Evolutionary conservation across 2,329 filamentous ascomycete species (phyloP).

Genomic region (Ustulina deusta): DNA sequence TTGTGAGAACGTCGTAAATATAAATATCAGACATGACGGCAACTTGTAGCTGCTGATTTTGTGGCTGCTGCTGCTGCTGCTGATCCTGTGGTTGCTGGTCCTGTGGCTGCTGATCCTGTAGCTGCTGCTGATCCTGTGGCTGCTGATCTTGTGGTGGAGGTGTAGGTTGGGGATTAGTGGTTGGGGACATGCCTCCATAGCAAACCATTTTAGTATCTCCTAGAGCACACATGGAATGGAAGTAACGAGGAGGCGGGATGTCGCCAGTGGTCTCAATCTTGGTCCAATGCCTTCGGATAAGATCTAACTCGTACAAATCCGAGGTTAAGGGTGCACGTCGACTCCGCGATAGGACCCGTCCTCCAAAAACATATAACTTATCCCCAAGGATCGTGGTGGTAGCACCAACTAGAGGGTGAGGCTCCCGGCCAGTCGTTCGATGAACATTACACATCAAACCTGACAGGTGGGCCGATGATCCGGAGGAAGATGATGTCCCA

Average conservation of each 20-base stretch:
- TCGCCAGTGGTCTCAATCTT: constrained; percentile 88
- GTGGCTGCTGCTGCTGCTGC: constrained; percentile 76
- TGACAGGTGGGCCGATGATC: constrained; percentile 70
- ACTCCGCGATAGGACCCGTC: constrained; percentile 85
- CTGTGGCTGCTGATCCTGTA: constrained; percentile 77
- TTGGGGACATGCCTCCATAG: constrained; percentile 97
- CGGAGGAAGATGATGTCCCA: constrained; percentile 60
- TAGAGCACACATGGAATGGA: constrained; percentile 93
- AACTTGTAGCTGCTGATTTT: constrained; percentile 83
- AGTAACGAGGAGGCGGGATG: constrained; percentile 90
- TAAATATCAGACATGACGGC: constrained; percentile 98
- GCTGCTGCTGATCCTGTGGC: constrained; percentile 78
- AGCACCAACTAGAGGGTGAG: constrained; percentile 90
- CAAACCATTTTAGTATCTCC: constrained; percentile 97
- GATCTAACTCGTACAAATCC: constrained; percentile 92
- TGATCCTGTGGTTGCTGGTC: constrained; percentile 70
- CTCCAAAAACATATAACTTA: constrained; percentile 96
- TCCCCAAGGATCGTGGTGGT: constrained; percentile 96
- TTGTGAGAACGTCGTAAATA: constrained; percentile 87
- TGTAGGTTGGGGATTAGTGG: constrained; percentile 62
- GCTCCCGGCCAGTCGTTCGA: constrained; percentile 90
- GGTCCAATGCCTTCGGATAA: constrained; percentile 92
- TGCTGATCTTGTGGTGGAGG: constrained; percentile 70
- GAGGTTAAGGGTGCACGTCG: constrained; percentile 84
- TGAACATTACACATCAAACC: constrained; percentile 79